Percentiles rank a stretch among this genome's conserved stretches.
Conservation (phyloP, 768 basidiomycete genomes). For the Termitomyces bulborhizus region DNA sequence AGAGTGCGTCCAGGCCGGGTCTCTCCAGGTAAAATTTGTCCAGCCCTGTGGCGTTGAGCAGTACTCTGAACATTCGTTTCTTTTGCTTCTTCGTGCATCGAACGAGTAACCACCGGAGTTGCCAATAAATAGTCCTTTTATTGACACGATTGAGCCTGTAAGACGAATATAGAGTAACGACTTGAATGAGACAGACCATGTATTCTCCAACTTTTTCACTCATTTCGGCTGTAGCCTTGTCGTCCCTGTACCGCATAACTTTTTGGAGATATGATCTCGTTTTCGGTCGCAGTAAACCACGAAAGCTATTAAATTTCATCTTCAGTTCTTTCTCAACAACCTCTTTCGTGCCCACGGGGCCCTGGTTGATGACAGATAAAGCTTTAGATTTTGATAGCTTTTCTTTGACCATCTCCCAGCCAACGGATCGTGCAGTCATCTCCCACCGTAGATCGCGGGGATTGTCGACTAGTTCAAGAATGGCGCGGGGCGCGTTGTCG, state of each 20-base stretch:
- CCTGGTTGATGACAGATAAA: conserved; percentile 42
- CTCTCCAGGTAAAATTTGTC: conserved; percentile 54
- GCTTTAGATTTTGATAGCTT: conserved; percentile 41
- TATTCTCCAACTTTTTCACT: conserved; percentile 55
- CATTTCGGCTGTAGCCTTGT: conserved; percentile 40
- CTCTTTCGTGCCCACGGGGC: conserved; percentile 37
- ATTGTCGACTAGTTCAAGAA: conserved; percentile 94
- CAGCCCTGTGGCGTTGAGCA: conserved; percentile 37
- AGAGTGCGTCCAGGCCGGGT: conserved; percentile 47
- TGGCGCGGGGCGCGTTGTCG: conserved; percentile 90
- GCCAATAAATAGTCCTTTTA: conserved; percentile 63
- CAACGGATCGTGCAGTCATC: conserved; percentile 82
- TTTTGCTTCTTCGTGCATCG: conserved; percentile 38
- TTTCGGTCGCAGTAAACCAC: conserved; percentile 46
- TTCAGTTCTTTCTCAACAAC: conserved; percentile 44
- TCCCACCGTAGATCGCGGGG: conserved; percentile 85
- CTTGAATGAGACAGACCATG: conserved; percentile 42
- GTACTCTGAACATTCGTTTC: conserved; percentile 23
- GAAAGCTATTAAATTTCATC: conserved; percentile 28
- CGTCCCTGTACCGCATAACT: conserved; percentile 53
- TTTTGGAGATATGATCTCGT: conserved; percentile 78
- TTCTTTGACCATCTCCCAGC: conserved; percentile 69
- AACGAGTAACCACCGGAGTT: conserved; percentile 47
- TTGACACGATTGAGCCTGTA: not conserved
- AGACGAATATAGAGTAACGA: not conserved